phyloP scores from a whole-genome alignment of 75 land plant species.

The Selaginella moellendorffii region DNA sequence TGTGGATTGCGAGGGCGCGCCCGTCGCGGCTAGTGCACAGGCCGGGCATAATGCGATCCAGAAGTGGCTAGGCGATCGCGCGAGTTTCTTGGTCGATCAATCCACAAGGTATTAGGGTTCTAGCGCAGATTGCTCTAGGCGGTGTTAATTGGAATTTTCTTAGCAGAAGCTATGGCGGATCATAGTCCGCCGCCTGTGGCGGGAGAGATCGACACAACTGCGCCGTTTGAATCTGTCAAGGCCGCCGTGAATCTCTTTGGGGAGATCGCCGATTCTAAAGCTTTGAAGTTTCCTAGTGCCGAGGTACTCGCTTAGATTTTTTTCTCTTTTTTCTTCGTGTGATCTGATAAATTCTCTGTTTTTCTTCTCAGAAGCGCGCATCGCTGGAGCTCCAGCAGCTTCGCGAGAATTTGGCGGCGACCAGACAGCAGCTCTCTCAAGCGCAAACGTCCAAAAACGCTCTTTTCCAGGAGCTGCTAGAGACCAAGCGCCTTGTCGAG shows the following conservation, averaged over 20 bases:
- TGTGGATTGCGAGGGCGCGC: too few species aligned
- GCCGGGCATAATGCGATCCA: too few species aligned
- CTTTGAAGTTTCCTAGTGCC: slow-evolving; percentile 33
- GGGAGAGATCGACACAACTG: slow-evolving; percentile 52
- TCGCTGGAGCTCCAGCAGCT: background rate
- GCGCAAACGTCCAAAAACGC: background rate
- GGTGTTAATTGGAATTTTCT: too few species aligned
- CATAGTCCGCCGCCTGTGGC: background rate
- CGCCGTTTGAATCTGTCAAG: slow-evolving; percentile 68
- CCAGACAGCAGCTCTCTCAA: background rate
- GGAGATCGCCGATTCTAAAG: slow-evolving; percentile 49
- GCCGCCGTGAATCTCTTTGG: slow-evolving; percentile 69
- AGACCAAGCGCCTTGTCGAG: background rate
- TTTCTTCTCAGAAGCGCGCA: background rate
- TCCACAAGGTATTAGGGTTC: too few species aligned
- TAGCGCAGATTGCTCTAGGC: too few species aligned
- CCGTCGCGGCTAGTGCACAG: too few species aligned
- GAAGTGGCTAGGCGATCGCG: too few species aligned
- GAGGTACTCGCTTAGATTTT: slow-evolving; percentile 32
- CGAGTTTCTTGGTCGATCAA: too few species aligned
- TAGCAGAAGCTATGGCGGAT: too few species aligned
- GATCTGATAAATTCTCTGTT: background rate
- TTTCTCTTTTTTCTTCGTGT: background rate
- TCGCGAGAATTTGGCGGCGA: background rate
- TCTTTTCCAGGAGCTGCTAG: background rate